A percentile compares a stretch with the other conserved stretches of the same genome.
Conservation (phyloP, 805 yeast species). For the Candida koratica region DNA sequence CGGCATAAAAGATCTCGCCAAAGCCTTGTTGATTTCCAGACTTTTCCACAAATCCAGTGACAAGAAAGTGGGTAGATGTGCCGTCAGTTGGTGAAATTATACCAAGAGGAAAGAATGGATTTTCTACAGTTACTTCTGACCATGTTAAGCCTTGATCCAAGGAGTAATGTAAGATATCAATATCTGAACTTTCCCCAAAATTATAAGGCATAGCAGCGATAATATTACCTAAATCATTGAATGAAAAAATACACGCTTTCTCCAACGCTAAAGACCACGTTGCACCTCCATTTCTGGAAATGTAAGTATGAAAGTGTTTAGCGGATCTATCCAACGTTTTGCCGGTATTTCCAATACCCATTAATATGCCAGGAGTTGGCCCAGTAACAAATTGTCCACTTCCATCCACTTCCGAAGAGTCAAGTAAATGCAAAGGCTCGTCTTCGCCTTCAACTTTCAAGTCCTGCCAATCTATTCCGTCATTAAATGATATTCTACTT, state of each 20-base stretch:
- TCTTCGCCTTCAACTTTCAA: conserved; percentile 44
- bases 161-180: conserved; percentile 46
- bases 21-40: conserved; percentile 10
- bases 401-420: conserved; percentile 34
- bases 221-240: conserved; percentile 78
- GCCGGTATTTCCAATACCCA: conserved; percentile 34
- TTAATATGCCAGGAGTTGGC: conserved; percentile 50
- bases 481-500: conserved; percentile 46
- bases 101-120: conserved; percentile 35
- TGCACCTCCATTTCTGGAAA: conserved; percentile 76
- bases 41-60: conserved; percentile 37
- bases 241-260: conserved; percentile 50
- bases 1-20: conserved; percentile 25
- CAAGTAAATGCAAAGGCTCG: conserved; percentile 46
- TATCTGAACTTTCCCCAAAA: conserved; percentile 21
- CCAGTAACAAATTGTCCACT: conserved; percentile 43
- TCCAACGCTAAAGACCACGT: conserved; percentile 60
- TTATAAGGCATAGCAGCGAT: conserved; percentile 53
- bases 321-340: conserved; percentile 16
- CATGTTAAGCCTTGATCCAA: conserved; percentile 73
- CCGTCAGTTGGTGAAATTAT: conserved; percentile 67
- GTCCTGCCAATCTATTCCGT: conserved; percentile 52
- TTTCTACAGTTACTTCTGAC: conserved; percentile 47
- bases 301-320: conserved; percentile 42
- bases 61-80: conserved; percentile 54